These are phyloP conservation scores for Eutypa lata DNA, from an alignment of 2,329 filamentous ascomycete genomes.

Conservation along the genomic window DNA sequence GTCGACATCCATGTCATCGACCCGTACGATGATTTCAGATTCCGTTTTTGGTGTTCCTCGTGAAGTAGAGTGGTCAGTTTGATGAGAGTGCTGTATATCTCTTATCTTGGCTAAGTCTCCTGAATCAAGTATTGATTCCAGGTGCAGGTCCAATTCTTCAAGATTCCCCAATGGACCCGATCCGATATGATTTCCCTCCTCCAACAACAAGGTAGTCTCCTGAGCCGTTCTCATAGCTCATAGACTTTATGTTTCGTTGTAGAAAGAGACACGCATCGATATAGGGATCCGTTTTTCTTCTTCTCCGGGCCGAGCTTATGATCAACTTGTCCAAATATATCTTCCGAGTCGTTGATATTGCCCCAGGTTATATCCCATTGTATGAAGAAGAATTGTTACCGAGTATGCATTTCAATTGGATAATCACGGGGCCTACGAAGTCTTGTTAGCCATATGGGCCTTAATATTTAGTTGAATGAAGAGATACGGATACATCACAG, in stretches of 20 bases:
- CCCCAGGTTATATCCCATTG: slow-evolving; percentile 9
- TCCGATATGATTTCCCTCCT: slow-evolving; percentile 22
- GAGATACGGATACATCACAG: slow-evolving; percentile 16
- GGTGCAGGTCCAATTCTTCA: slow-evolving; percentile 24
- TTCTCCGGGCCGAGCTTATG: background rate
- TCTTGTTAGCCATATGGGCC: background rate
- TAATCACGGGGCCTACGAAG: background rate
- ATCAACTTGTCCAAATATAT: slow-evolving; percentile 22
- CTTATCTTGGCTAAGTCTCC: slow-evolving; percentile 17
- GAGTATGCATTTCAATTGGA: slow-evolving; percentile 1
- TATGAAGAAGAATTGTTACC: background rate
- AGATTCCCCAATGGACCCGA: slow-evolving; percentile 21
- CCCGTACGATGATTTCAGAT: slow-evolving; percentile 28
- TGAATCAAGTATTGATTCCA: slow-evolving; percentile 23
- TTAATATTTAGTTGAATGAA: background rate
- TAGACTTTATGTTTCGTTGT: slow-evolving; percentile 27
- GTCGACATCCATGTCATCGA: slow-evolving; percentile 26
- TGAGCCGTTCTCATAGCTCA: slow-evolving; percentile 29
- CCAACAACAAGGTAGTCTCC: slow-evolving; percentile 14
- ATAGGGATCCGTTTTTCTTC: background rate
- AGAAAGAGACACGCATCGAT: slow-evolving; percentile 3
- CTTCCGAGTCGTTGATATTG: slow-evolving; percentile 22
- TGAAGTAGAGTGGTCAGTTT: slow-evolving; percentile 14
- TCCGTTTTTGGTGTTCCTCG: slow-evolving; percentile 24
- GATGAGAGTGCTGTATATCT: slow-evolving; percentile 18